phyloP scores from a whole-genome alignment of 2,329 filamentous ascomycete species.

The Phyllosticta citrichinensis region DNA sequence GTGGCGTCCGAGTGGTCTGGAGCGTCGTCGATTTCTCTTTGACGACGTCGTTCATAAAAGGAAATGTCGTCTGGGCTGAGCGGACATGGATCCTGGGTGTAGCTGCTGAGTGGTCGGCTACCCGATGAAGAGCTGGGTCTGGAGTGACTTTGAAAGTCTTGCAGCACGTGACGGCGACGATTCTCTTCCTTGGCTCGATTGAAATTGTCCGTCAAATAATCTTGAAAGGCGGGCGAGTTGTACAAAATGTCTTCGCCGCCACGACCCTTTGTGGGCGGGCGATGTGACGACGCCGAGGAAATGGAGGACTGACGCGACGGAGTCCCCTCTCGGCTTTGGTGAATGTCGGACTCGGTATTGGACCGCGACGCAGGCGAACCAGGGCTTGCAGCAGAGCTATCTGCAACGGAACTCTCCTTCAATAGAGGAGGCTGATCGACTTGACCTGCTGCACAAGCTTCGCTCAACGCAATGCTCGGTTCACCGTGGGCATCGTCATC shows the following conservation, averaged over 20 bases:
- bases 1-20: not conserved
- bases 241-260: slow-evolving; percentile 4
- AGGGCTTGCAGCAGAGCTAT: slow-evolving; percentile 30
- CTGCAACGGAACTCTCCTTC: slow-evolving; percentile 27
- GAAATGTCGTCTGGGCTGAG: slow-evolving; percentile 37
- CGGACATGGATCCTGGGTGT: slow-evolving; percentile 31
- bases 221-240: slow-evolving; percentile 2
- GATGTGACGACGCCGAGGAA: slow-evolving; percentile 27
- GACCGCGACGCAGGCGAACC: slow-evolving; percentile 30
- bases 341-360: slow-evolving; percentile 13
- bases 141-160: slow-evolving; percentile 18
- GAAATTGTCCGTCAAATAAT: slow-evolving; percentile 19
- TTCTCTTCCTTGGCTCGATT: slow-evolving; percentile 30
- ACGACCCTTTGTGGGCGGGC: slow-evolving; percentile 1
- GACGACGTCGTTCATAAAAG: slow-evolving; percentile 4
- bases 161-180: slow-evolving; percentile 23
- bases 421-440: slow-evolving; percentile 41
- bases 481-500: slow-evolving; percentile 50
- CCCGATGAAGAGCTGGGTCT: slow-evolving; percentile 5
- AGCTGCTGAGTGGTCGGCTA: slow-evolving; percentile 16
- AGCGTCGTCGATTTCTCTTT: not conserved
- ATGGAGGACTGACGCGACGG: slow-evolving; percentile 30
- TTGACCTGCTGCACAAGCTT: slow-evolving; percentile 51
- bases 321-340: slow-evolving; percentile 14
- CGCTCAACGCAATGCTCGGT: slow-evolving; percentile 54